phyloP scores from a whole-genome alignment of 2,329 filamentous ascomycete genomes.

The Penicillium sp. region DNA sequence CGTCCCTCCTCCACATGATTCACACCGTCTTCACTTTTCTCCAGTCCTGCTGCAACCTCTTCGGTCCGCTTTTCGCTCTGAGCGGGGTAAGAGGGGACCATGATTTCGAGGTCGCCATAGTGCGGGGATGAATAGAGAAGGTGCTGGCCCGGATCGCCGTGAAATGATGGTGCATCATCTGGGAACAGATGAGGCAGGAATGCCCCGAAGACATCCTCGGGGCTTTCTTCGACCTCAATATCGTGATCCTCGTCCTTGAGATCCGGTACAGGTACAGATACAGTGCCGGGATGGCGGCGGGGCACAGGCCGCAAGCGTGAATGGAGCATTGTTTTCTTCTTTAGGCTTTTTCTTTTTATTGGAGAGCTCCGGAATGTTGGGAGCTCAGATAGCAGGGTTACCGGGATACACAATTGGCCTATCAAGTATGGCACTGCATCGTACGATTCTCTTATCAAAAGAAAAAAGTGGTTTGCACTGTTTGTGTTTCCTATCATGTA shows the following conservation, averaged over 20 bases:
- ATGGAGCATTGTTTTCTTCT: slow-evolving; percentile 26
- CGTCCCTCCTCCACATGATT: slow-evolving; percentile 44
- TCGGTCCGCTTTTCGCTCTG: slow-evolving; percentile 26
- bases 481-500: neutral
- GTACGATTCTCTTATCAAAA: slow-evolving; percentile 1
- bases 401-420: neutral
- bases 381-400: neutral
- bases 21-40: slow-evolving; percentile 4
- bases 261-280: slow-evolving; percentile 13
- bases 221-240: slow-evolving; percentile 25
- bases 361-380: neutral
- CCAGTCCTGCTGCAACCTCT: slow-evolving; percentile 13
- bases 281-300: slow-evolving; percentile 16
- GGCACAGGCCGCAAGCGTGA: slow-evolving; percentile 30
- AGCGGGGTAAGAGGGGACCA: slow-evolving; percentile 42
- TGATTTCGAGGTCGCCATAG: slow-evolving; percentile 40
- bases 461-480: slow-evolving; percentile 1
- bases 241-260: slow-evolving; percentile 15
- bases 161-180: slow-evolving; percentile 52
- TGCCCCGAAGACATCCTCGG: slow-evolving; percentile 52
- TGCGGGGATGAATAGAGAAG: slow-evolving; percentile 48
- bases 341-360: neutral
- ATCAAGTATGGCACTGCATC: neutral
- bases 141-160: slow-evolving; percentile 50
- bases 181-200: slow-evolving; percentile 54